These are phyloP conservation scores for Talaromyces funiculosus DNA, from an alignment of 2,329 filamentous ascomycete genomes.

Conservation along the genomic window DNA sequence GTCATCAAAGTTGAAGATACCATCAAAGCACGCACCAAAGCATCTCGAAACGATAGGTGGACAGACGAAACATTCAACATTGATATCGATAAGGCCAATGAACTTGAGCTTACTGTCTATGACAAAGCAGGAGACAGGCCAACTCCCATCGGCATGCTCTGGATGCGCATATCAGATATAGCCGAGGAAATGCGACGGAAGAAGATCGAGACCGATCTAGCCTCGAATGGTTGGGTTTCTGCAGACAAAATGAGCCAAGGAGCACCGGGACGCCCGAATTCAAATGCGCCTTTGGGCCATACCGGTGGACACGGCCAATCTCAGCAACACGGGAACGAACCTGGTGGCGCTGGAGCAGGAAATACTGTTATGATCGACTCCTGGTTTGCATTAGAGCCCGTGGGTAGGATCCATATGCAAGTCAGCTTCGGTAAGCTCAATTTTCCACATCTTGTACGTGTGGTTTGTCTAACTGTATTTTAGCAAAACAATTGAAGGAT, in stretches of 20 bases:
- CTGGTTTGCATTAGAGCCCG: slow-evolving; percentile 96
- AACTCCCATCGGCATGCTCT: slow-evolving; percentile 88
- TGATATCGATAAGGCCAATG: slow-evolving; percentile 96
- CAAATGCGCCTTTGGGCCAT: slow-evolving; percentile 26
- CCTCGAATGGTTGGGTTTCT: slow-evolving; percentile 91
- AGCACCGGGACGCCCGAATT: slow-evolving; percentile 49
- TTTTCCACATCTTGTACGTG: neutral
- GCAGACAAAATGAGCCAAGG: slow-evolving; percentile 84
- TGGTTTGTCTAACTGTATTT: slow-evolving; percentile 17
- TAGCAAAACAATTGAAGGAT: slow-evolving; percentile 79
- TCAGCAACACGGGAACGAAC: slow-evolving; percentile 15
- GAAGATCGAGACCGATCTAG: slow-evolving; percentile 93
- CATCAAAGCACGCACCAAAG: slow-evolving; percentile 79
- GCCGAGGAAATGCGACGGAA: slow-evolving; percentile 96
- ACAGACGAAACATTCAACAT: slow-evolving; percentile 85
- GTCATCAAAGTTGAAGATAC: slow-evolving; percentile 95
- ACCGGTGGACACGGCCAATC: slow-evolving; percentile 21
- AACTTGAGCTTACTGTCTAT: slow-evolving; percentile 95
- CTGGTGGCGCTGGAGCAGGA: neutral
- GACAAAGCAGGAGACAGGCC: slow-evolving; percentile 89
- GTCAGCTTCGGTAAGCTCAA: slow-evolving; percentile 66
- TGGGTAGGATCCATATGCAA: slow-evolving; percentile 83
- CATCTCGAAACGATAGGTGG: slow-evolving; percentile 84
- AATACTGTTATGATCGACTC: slow-evolving; percentile 61
- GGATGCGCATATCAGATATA: slow-evolving; percentile 95